phyloP scores from a whole-genome alignment of 106 monocot genomes.

The Cymbidium sinense region DNA sequence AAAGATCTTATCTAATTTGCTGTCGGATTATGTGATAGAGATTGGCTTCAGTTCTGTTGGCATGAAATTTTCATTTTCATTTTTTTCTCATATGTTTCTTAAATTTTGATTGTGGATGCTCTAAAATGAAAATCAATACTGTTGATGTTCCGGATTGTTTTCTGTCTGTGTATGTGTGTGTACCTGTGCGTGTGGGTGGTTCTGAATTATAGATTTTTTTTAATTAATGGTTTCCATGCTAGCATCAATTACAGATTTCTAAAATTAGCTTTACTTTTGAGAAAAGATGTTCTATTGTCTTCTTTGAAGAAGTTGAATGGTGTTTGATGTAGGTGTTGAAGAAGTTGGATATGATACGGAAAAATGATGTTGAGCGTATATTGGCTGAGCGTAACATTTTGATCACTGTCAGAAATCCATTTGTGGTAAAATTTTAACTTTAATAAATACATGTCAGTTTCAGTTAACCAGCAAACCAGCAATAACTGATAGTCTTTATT shows the following conservation, averaged over 20 bases:
- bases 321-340: slow-evolving; percentile 42
- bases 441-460: too few relatives aligned
- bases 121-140: too few relatives aligned
- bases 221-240: neutral
- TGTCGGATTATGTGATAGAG: too few relatives aligned
- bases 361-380: slow-evolving; percentile 70
- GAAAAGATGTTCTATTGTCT: neutral
- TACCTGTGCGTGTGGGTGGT: neutral
- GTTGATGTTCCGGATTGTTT: too few relatives aligned
- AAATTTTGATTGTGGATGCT: too few relatives aligned
- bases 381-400: slow-evolving; percentile 72
- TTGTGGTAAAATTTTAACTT: slow-evolving; percentile 42
- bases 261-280: neutral
- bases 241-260: neutral
- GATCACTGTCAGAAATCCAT: slow-evolving; percentile 75
- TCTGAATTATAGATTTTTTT: neutral
- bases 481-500: neutral
- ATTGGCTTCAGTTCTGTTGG: too few relatives aligned
- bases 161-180: neutral
- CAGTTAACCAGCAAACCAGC: neutral
- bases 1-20: too few relatives aligned
- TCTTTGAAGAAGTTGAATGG: neutral
- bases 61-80: too few relatives aligned
- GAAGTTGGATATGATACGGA: slow-evolving; percentile 67
- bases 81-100: too few relatives aligned